phyloP scores from a whole-genome alignment of 129 eudicot genomes.

The Arctium minus region DNA sequence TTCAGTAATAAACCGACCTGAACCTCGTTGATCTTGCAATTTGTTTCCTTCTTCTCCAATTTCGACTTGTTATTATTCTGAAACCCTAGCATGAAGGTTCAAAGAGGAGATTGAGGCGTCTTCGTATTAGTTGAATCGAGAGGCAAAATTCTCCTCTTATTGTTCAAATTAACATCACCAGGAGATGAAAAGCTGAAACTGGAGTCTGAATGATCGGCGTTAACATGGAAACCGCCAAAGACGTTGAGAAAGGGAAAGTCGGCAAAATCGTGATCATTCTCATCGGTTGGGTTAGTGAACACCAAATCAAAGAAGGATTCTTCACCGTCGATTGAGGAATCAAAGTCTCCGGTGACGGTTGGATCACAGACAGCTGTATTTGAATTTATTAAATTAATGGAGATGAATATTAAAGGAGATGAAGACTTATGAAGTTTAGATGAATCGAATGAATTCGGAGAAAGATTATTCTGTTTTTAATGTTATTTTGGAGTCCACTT shows the following conservation, averaged over 20 bases:
- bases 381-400: too few relatives aligned
- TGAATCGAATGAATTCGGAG: too few relatives aligned
- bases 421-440: too few relatives aligned
- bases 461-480: too few relatives aligned
- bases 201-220: constrained; percentile 1
- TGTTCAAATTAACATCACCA: constrained; percentile 23
- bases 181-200: constrained; percentile 28
- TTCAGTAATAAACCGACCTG: constrained; percentile 25
- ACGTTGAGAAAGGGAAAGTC: too few relatives aligned
- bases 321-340: constrained; percentile 42
- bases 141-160: not conserved
- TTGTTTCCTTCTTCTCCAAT: constrained; percentile 16
- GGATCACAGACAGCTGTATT: constrained; percentile 3
- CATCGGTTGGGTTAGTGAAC: constrained; percentile 23
- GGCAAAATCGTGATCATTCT: not conserved
- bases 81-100: constrained; percentile 45
- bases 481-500: too few relatives aligned
- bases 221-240: not conserved
- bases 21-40: constrained; percentile 32
- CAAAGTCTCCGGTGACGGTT: constrained; percentile 1
- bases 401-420: too few relatives aligned
- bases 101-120: constrained; percentile 51
- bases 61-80: constrained; percentile 26
- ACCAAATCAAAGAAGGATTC: constrained; percentile 82
- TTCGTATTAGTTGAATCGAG: constrained; percentile 26